Percentiles rank a stretch among this genome's conserved stretches.
Evolutionary conservation across 768 basidiomycete genomes (phyloP).

Genomic region (Lentinula sp.): DNA sequence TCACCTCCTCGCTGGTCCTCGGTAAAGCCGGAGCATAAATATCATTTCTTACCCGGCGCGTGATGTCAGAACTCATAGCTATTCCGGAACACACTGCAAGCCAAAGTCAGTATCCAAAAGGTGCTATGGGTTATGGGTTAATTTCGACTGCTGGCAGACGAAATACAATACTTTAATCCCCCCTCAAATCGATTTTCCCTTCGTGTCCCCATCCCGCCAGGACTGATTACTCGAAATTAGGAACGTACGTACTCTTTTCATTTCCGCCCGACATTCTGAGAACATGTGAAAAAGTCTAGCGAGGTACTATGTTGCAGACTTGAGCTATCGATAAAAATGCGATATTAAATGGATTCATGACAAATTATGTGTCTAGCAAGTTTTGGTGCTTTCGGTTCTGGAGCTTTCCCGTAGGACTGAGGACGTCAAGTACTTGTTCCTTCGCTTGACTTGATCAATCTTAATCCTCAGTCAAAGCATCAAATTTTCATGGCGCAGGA

Average conservation of each 20-base stretch:
- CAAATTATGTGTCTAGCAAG: neutral
- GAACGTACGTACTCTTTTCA: neutral
- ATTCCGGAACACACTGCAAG: neutral
- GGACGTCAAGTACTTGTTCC: neutral
- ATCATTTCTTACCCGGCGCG: neutral
- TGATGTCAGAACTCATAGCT: conserved; percentile 1
- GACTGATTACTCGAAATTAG: neutral
- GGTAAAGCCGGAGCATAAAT: conserved; percentile 2
- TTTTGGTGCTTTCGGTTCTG: neutral
- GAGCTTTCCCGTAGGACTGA: neutral
- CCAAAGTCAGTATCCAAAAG: neutral
- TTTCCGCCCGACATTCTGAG: neutral
- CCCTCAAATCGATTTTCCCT: neutral
- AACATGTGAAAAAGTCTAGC: conserved; percentile 2
- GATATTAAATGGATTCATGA: conserved; percentile 1
- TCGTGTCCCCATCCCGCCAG: neutral
- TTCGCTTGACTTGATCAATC: too few species aligned
- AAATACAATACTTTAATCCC: neutral
- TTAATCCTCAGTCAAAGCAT: too few species aligned
- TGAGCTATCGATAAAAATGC: neutral
- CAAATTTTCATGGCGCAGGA: too few species aligned
- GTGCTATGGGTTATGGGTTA: conserved; percentile 1
- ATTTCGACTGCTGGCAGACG: neutral
- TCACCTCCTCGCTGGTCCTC: conserved; percentile 3
- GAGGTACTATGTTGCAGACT: neutral